Conservation (phyloP, 1,284 basidiomycete species). For the Leccinum ambiguum region DNA sequence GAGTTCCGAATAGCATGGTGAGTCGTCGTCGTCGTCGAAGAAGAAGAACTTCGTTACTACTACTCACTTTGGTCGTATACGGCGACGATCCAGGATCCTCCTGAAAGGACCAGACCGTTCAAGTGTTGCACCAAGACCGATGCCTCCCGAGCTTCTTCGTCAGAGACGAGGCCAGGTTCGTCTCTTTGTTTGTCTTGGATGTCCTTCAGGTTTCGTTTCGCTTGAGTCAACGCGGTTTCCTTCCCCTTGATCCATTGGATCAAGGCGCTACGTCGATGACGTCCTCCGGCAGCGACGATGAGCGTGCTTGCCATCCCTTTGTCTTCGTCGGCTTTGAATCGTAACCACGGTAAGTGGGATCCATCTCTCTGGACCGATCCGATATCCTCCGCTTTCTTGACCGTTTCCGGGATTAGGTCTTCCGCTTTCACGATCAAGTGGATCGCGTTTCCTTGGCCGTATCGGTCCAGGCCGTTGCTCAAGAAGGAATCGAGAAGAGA, state of each 20-base stretch:
- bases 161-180: too few relatives aligned
- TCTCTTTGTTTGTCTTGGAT: too few relatives aligned
- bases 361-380: neutral
- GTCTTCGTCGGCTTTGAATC: neutral
- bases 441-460: too few relatives aligned
- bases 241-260: neutral
- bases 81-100: neutral
- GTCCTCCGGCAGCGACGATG: neutral
- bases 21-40: too few relatives aligned
- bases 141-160: too few relatives aligned
- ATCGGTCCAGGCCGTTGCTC: too few relatives aligned
- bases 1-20: too few relatives aligned
- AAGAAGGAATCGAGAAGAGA: too few relatives aligned
- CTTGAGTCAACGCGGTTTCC: rapidly evolving
- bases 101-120: neutral
- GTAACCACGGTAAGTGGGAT: neutral
- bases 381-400: neutral
- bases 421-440: neutral
- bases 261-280: neutral
- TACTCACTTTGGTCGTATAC: neutral
- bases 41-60: too few relatives aligned
- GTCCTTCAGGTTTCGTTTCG: neutral
- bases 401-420: neutral
- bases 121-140: neutral
- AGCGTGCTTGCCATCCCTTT: too few relatives aligned